Evolutionary conservation across 441 rosid genomes (phyloP).

Genomic region (Populus hybrid): DNA sequence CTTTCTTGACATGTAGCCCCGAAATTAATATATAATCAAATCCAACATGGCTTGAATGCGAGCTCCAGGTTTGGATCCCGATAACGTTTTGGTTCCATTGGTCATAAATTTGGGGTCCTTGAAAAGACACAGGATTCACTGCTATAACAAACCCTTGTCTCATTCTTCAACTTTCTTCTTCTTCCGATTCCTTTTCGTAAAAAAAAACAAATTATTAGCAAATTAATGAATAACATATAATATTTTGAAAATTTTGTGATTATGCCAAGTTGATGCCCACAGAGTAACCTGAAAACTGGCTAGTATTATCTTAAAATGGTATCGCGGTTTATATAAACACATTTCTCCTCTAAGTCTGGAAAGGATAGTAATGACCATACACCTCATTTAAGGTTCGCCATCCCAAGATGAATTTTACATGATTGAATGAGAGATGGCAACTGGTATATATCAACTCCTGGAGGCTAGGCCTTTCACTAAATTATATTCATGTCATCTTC

Average conservation of each 20-base stretch:
- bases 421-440: background rate
- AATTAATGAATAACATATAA: too few relatives aligned
- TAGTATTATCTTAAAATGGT: background rate
- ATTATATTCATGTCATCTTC: background rate
- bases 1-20: too few relatives aligned
- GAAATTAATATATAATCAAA: background rate
- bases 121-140: slow-evolving; percentile 29
- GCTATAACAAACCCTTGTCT: slow-evolving; percentile 11
- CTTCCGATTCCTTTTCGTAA: background rate
- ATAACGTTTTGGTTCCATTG: slow-evolving; percentile 19
- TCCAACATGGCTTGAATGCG: slow-evolving; percentile 7
- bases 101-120: slow-evolving; percentile 17
- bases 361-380: background rate
- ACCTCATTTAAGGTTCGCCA: background rate
- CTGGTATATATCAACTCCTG: background rate
- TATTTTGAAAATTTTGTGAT: background rate
- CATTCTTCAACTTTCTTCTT: background rate
- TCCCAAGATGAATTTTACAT: background rate
- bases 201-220: too few relatives aligned
- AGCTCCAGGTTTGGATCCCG: slow-evolving; percentile 20
- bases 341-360: background rate
- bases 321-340: background rate
- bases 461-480: too few relatives aligned
- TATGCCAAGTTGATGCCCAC: background rate
- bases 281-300: background rate